Base-by-base conservation (phyloP, 116 monocot species). In the Trichopus zeylanicus region DNA sequence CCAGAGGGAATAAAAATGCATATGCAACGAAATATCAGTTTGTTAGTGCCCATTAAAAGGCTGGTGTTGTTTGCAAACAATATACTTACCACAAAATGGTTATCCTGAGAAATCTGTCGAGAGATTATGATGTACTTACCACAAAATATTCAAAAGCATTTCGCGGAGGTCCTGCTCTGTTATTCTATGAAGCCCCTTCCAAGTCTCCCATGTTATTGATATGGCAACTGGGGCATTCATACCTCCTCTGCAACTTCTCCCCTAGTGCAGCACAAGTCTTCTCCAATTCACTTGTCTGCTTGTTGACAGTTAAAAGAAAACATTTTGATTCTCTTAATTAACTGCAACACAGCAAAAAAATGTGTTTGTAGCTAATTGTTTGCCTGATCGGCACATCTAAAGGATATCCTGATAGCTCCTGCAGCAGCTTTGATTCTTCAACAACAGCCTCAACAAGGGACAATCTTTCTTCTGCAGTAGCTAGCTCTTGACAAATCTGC, bases 321-420 rank as follows among this genome's bases (percentile, higher is more conserved):
- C 15, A 35, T 16, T 26, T 23, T 5, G 9, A 22, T 2, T 12
- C 26, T 48, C n/a, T 5, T 16, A 1, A 0, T n/a, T 30, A 24
- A 59, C 33, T 33, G 32, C 24, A 59, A 20, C n/a, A n/a, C n/a
- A n/a, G 35, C 10, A 54, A 6, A 54, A 27, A 28, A 27, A 28
- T 6, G 16, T 25, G 3, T 16, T 27, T 15, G 12, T 27, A 54
- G n/a, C n/a, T n/a, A 16, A 15, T 26, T 26, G 7, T 53, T 25
- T 53, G 21, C 11, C 10, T 7, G 6, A 26, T 54, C 13, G 0
- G 30, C n/a, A 16, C 13, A 42, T 42, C 16, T 39, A 42, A 48
- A 62, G 62, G 62, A 62, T 62, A 62, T 62, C 29, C 48, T 30
- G 62, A 37, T n/a, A 62, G 62, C 26, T 62, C 62, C 29, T 62